Percentiles rank a stretch among this genome's conserved stretches.
Evolutionary conservation across 164 flowering plant genomes (phyloP).

Genomic region (Litsea cubeba): DNA sequence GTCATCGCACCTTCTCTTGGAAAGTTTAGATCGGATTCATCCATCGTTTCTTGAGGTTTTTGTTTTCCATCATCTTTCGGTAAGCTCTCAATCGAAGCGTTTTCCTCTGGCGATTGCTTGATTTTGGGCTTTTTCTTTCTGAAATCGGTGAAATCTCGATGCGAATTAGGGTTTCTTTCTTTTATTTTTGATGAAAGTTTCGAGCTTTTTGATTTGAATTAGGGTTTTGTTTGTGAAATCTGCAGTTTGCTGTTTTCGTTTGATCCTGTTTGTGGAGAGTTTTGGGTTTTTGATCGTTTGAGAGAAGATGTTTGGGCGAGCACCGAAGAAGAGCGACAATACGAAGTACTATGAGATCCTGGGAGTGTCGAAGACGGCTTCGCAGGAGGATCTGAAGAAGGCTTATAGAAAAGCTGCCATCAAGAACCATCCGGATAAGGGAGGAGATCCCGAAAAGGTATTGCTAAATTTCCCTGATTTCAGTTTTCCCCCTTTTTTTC

Average conservation of each 20-base stretch:
- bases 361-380: conserved; percentile 74
- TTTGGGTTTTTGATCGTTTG: not conserved
- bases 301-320: conserved; percentile 71
- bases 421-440: conserved; percentile 96
- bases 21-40: too few relatives aligned
- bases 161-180: not conserved
- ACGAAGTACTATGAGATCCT: conserved; percentile 73
- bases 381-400: conserved; percentile 82
- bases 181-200: not conserved
- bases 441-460: conserved; percentile 98
- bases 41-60: too few relatives aligned
- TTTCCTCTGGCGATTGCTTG: not conserved
- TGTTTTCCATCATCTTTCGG: too few relatives aligned
- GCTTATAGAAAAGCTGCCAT: conserved; percentile 91
- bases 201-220: too few relatives aligned
- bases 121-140: not conserved
- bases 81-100: too few relatives aligned
- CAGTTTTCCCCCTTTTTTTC: not conserved
- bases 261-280: not conserved
- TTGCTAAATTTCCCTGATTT: not conserved
- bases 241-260: too few relatives aligned
- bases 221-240: not conserved
- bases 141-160: not conserved
- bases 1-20: too few relatives aligned
- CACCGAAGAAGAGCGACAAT: conserved; percentile 85